Base-by-base conservation (phyloP, 1,139 yeast genomes). In the Spathaspora sp. region DNA sequence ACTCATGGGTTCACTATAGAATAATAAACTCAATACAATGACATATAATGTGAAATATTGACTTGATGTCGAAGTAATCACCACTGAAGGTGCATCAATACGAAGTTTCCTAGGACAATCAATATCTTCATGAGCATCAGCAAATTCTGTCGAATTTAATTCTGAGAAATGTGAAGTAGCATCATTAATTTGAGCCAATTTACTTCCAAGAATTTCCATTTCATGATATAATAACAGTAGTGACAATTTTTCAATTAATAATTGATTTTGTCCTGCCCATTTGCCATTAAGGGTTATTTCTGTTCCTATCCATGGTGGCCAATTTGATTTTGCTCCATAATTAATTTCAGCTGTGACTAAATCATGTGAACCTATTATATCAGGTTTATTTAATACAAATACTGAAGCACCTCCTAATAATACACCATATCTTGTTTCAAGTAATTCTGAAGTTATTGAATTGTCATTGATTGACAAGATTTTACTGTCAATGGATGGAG, bases 251-350 rank as follows among this genome's bases (percentile, higher is more conserved):
- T 74, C 70, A 23, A 74, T 68, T 26, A 74, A 58, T 9, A 74
- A 53, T 41, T 67, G 65, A 25, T 65, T 65, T n/a, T 56, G 55
- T 1, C 72, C 75, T 0, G 76, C 75, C 54, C 72, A 58, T 3
- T 53, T 44, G 2, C 73, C 70, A 47, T 69, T 63, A 46, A 63
- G 64, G 50, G 78, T 70, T 11, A 74, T 64, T 52, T 74, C 80
- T 37, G 67, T 56, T 1, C 78, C 80, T 29, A 75, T 53, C 75
- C 78, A 75, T 0, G 80, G 78, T 10, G 77, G 80, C 80, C 80
- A 75, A 42, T 57, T 63, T 2, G 65, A 52, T 17, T 56, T 58
- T 0, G 76, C 63, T 1, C 79, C 79, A 56, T 74, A 74, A 7
- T 68, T 59, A 7, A 52, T 44, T 31, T 59, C 56, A 33, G 65